phyloP scores from a whole-genome alignment of 2,329 filamentous ascomycete species.

The Fusarium compactum region DNA sequence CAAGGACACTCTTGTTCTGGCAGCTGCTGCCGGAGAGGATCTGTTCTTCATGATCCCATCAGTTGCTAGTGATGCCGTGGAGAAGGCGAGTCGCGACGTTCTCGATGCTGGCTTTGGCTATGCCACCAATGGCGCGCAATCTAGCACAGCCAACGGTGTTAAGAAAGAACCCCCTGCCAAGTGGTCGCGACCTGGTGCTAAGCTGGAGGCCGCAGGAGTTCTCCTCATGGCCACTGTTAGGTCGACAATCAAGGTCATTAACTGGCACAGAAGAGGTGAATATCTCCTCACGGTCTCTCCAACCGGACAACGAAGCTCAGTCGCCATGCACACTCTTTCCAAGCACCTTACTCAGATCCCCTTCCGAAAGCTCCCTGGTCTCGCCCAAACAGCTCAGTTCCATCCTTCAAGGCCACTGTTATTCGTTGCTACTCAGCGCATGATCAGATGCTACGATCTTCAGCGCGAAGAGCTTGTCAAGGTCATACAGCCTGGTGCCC shows the following conservation, averaged over 20 bases:
- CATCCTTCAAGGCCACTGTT: slow-evolving; percentile 93
- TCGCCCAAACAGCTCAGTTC: slow-evolving; percentile 90
- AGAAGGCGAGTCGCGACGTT: slow-evolving; percentile 79
- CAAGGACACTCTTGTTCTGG: slow-evolving; percentile 82
- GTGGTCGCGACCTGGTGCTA: slow-evolving; percentile 83
- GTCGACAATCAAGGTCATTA: slow-evolving; percentile 85
- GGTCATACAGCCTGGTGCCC: slow-evolving; percentile 90
- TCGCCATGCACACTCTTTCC: slow-evolving; percentile 93
- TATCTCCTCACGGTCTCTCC: slow-evolving; percentile 95
- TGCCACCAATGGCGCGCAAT: slow-evolving; percentile 75
- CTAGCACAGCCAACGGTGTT: slow-evolving; percentile 63
- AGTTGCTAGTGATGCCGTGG: slow-evolving; percentile 77
- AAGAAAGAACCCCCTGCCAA: slow-evolving; percentile 82
- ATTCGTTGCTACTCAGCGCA: slow-evolving; percentile 95
- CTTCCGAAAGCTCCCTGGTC: slow-evolving; percentile 81
- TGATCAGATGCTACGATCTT: slow-evolving; percentile 93
- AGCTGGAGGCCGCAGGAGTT: slow-evolving; percentile 82
- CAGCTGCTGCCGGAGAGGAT: slow-evolving; percentile 85
- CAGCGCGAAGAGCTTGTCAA: slow-evolving; percentile 92
- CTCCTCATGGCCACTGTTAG: slow-evolving; percentile 84
- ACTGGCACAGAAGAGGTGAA: slow-evolving; percentile 94
- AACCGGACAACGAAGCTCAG: slow-evolving; percentile 79
- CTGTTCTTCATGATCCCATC: slow-evolving; percentile 86
- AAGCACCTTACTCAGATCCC: slow-evolving; percentile 96
- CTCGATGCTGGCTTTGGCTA: slow-evolving; percentile 94